Conservation (phyloP, 768 basidiomycete genomes). For the Suillus cothurnatus region DNA sequence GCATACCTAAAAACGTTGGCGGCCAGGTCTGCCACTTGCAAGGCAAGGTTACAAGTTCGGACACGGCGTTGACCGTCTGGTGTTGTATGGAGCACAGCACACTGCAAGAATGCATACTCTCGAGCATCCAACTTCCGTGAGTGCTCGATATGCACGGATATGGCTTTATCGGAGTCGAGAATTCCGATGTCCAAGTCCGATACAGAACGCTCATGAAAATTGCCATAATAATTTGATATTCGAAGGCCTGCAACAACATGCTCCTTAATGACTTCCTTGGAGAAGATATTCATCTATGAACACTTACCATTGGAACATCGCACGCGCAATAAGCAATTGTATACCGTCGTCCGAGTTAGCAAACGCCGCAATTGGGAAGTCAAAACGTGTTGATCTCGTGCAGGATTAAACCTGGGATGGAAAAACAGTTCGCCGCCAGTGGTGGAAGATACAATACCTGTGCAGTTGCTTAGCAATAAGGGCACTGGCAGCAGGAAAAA, state of each 20-base stretch:
- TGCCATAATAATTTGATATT: slow-evolving; percentile 67
- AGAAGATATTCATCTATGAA: background rate
- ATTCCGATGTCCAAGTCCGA: slow-evolving; percentile 80
- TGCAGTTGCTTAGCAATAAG: slow-evolving; percentile 10
- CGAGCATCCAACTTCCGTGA: slow-evolving; percentile 67
- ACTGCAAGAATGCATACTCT: slow-evolving; percentile 78
- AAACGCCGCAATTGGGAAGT: slow-evolving; percentile 78
- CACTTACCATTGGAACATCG: slow-evolving; percentile 80
- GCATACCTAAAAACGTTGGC: slow-evolving; percentile 90
- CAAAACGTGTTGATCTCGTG: slow-evolving; percentile 64
- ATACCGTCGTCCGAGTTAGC: slow-evolving; percentile 69
- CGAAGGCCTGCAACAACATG: slow-evolving; percentile 52
- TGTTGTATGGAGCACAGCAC: slow-evolving; percentile 86
- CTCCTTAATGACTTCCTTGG: background rate
- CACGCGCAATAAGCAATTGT: slow-evolving; percentile 78
- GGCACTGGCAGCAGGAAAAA: slow-evolving; percentile 6
- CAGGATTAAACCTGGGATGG: slow-evolving; percentile 84
- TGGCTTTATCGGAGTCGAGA: slow-evolving; percentile 79
- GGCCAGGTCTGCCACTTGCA: slow-evolving; percentile 81
- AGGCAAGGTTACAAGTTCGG: slow-evolving; percentile 80
- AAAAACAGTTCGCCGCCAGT: slow-evolving; percentile 93
- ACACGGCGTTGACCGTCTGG: slow-evolving; percentile 78
- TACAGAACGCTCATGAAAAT: slow-evolving; percentile 65
- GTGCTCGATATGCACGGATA: slow-evolving; percentile 77
- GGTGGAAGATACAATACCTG: slow-evolving; percentile 64